A percentile compares a stretch with the other conserved stretches of the same genome.
These are phyloP conservation scores for Schoenoplectus tabernaemontani DNA, from an alignment of 202 grass and related monocot genomes.

Conservation along the genomic window DNA sequence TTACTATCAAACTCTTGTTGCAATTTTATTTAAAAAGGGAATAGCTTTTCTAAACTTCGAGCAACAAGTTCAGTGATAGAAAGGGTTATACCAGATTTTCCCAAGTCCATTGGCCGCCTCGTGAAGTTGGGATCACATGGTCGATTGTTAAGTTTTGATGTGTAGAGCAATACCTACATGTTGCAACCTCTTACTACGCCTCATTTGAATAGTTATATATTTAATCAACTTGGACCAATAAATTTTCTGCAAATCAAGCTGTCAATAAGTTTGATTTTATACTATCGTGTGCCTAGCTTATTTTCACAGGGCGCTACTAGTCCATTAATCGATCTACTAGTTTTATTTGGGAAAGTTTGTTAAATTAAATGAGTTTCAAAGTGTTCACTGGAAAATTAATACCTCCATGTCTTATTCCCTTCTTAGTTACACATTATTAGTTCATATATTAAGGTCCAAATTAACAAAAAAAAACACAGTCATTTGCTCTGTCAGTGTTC, in stretches of 20 bases:
- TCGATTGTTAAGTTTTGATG: conserved; percentile 71
- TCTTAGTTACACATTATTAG: neutral
- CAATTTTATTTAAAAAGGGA: neutral
- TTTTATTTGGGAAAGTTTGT: neutral
- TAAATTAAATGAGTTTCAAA: neutral
- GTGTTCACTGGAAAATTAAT: neutral
- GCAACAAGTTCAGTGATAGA: neutral
- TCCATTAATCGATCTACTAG: neutral
- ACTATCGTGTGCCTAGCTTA: neutral
- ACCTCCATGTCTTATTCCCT: neutral
- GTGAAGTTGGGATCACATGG: conserved; percentile 72
- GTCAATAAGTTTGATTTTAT: neutral
- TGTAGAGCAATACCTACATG: conserved; percentile 73
- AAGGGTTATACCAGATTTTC: conserved; percentile 63
- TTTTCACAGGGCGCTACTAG: neutral
- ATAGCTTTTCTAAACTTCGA: neutral
- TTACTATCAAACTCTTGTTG: neutral
- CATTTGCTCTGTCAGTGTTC: neutral
- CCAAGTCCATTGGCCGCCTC: conserved; percentile 89
- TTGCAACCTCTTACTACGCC: neutral
- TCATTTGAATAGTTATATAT: conserved; percentile 12
- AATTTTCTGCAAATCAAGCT: neutral
- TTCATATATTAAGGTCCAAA: neutral
- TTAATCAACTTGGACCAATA: neutral
- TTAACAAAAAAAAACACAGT: neutral